Percentiles rank a stretch among this genome's conserved stretches.
These are phyloP conservation scores for Cicer cuneatum DNA, from an alignment of 306 rosid species.

Conservation along the genomic window DNA sequence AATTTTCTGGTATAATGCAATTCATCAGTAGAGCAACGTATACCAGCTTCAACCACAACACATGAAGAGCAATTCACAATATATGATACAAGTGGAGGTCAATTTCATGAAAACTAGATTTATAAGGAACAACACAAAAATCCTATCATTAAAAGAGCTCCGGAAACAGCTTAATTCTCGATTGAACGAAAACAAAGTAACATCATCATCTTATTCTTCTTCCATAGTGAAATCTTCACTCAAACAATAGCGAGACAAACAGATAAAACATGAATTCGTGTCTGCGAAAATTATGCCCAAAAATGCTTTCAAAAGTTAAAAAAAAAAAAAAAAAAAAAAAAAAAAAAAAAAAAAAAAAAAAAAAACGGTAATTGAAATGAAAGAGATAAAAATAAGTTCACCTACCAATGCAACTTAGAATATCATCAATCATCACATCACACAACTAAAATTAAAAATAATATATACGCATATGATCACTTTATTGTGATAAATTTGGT, in stretches of 20 bases:
- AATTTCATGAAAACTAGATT: slow-evolving; percentile 45
- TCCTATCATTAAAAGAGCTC: slow-evolving; percentile 20
- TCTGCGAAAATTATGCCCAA: neutral
- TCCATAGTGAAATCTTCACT: slow-evolving; percentile 14
- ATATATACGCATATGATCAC: neutral
- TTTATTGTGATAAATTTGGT: slow-evolving; percentile 13
- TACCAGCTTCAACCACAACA: neutral
- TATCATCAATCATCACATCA: slow-evolving; percentile 68
- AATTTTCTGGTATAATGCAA: neutral
- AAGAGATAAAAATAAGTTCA: neutral
- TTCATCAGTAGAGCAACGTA: slow-evolving; percentile 18
- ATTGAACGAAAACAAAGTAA: slow-evolving; percentile 9
- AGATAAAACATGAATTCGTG: slow-evolving; percentile 12
- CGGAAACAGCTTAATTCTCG: neutral
- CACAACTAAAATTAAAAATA: slow-evolving; percentile 41
- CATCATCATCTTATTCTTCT: neutral
- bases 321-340: neutral
- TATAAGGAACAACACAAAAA: neutral
- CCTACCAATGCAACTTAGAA: slow-evolving; percentile 70
- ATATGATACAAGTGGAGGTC: neutral
- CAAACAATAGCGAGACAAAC: neutral
- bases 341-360: neutral
- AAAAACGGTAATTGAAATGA: neutral
- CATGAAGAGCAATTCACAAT: slow-evolving; percentile 6
- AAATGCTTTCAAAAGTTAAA: too few species aligned